Percentiles rank a stretch among this genome's conserved stretches.
These are phyloP conservation scores for Irpex lacteus DNA, from an alignment of 1,284 basidiomycete species.

Conservation along the genomic window DNA sequence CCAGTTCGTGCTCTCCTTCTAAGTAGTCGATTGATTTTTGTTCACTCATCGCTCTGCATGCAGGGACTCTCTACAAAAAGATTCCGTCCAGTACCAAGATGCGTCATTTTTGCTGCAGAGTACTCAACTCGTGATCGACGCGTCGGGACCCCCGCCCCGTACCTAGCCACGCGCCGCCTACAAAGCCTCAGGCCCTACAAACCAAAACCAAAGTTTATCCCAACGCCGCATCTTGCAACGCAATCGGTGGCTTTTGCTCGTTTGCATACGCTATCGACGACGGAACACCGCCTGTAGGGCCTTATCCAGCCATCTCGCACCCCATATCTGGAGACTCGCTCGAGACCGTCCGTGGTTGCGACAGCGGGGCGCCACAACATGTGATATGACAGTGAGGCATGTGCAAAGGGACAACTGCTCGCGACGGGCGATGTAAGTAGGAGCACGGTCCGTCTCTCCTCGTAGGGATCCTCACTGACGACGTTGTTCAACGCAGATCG, in stretches of 20 bases:
- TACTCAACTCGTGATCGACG: too few relatives aligned
- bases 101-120: not conserved
- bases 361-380: not conserved
- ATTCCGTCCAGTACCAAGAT: not conserved
- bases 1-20: not conserved
- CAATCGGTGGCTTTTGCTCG: too few relatives aligned
- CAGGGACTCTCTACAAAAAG: not conserved
- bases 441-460: not conserved
- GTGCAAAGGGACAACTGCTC: too few relatives aligned
- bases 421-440: too few relatives aligned
- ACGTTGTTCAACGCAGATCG: too few relatives aligned
- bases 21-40: not conserved
- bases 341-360: not conserved
- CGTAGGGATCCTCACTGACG: too few relatives aligned
- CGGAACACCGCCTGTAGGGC: too few relatives aligned
- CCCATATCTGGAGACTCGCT: not conserved
- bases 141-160: not conserved
- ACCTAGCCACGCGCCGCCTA: not conserved
- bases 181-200: too few relatives aligned
- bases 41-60: not conserved
- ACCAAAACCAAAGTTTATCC: too few relatives aligned
- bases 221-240: too few relatives aligned
- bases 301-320: not conserved
- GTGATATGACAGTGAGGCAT: not conserved
- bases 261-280: not conserved